Evolutionary conservation across 305 asterid genomes (phyloP).

Genomic region (Fraxinus greggii): DNA sequence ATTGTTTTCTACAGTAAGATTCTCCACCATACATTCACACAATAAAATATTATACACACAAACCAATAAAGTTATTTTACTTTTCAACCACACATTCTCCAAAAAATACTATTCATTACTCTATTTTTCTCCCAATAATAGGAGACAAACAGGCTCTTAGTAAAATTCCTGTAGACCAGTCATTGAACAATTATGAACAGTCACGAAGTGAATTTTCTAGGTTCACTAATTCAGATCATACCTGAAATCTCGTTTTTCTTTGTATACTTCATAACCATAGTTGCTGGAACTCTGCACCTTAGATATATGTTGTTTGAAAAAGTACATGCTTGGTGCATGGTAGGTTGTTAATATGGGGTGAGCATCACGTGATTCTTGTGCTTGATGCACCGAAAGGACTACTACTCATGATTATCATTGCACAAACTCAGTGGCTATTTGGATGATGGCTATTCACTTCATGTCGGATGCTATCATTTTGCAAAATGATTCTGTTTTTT

Average conservation of each 20-base stretch:
- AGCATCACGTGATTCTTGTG: not conserved
- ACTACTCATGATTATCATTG: not conserved
- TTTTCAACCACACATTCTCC: too few species aligned
- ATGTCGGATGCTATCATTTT: not conserved
- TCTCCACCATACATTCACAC: too few species aligned
- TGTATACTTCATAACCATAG: not conserved
- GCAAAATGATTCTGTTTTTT: not conserved
- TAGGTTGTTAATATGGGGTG: not conserved
- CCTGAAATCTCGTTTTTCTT: not conserved
- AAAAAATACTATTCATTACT: too few species aligned
- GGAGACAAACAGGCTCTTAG: too few species aligned
- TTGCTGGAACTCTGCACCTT: not conserved
- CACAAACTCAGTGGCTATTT: not conserved
- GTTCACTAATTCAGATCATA: not conserved
- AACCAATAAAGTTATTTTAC: too few species aligned
- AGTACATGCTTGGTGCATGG: not conserved
- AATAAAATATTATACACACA: too few species aligned
- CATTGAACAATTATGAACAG: not conserved
- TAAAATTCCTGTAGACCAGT: not conserved
- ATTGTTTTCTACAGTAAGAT: too few species aligned
- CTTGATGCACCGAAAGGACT: not conserved
- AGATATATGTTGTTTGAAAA: not conserved
- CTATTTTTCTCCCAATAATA: too few species aligned
- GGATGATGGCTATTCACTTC: not conserved
- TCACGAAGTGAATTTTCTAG: not conserved